These are phyloP conservation scores for Sporothrix curviconia DNA, from an alignment of 2,329 filamentous ascomycete species.

Conservation along the genomic window DNA sequence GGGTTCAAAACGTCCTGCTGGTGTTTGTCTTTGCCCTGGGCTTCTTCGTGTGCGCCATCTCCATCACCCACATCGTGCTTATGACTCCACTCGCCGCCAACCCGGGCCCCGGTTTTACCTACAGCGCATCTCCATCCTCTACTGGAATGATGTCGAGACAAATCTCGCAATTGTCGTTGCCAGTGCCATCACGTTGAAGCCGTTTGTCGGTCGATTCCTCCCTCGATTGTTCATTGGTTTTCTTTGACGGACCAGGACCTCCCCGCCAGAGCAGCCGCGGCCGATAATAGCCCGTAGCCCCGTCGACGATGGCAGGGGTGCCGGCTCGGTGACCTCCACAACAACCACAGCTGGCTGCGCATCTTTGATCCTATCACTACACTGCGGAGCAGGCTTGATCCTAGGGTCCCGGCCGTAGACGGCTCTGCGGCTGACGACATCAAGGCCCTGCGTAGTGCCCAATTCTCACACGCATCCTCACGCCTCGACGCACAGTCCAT, in stretches of 20 bases:
- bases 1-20: conserved; percentile 10
- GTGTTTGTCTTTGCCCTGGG: conserved; percentile 34
- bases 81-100: conserved; percentile 20
- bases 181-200: conserved; percentile 33
- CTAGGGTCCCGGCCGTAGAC: background rate
- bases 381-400: background rate
- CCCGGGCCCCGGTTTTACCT: conserved; percentile 24
- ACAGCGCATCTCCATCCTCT: conserved; percentile 25
- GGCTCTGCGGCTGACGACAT: background rate
- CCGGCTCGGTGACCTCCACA: too few relatives aligned
- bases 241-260: background rate
- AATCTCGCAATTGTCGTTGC: conserved; percentile 32
- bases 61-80: conserved; percentile 27
- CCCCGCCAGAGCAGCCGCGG: background rate
- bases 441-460: background rate
- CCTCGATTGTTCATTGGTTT: background rate
- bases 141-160: conserved; percentile 31
- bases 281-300: too few relatives aligned
- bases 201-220: conserved; percentile 17
- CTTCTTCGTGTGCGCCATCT: conserved; percentile 33
- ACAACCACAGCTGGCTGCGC: too few relatives aligned
- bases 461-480: background rate
- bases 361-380: background rate
- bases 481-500: background rate
- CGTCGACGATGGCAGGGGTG: too few relatives aligned